Percentiles rank a stretch among this genome's conserved stretches.
Evolutionary conservation across 2,329 filamentous ascomycete species (phyloP).

Genomic region (Fusarium sp.): DNA sequence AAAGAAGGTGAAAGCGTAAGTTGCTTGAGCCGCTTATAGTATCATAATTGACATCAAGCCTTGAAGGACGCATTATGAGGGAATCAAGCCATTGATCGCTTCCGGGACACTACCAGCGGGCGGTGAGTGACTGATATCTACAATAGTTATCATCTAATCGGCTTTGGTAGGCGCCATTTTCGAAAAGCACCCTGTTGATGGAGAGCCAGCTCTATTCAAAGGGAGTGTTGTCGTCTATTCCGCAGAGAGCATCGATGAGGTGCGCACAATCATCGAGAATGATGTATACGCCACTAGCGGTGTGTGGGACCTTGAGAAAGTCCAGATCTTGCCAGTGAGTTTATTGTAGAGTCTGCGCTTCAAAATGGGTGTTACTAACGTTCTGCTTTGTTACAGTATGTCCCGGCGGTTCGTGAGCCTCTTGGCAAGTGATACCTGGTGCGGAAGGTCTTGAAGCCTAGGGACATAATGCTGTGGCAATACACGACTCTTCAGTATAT

Average conservation of each 20-base stretch:
- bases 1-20: conserved; percentile 18
- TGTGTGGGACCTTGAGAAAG: conserved; percentile 40
- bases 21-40: background rate
- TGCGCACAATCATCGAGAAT: conserved; percentile 30
- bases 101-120: conserved; percentile 25
- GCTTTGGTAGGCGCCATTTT: conserved; percentile 17
- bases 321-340: conserved; percentile 36
- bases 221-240: conserved; percentile 24
- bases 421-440: background rate
- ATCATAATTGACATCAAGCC: background rate
- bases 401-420: conserved; percentile 10
- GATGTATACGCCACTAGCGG: conserved; percentile 35
- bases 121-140: background rate
- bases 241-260: conserved; percentile 14
- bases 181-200: conserved; percentile 24
- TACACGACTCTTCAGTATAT: background rate
- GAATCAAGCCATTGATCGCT: conserved; percentile 30
- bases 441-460: background rate
- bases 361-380: background rate
- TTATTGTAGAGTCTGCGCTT: background rate
- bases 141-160: background rate
- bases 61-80: conserved; percentile 23
- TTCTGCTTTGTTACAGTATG: conserved; percentile 7
- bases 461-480: too few species aligned
- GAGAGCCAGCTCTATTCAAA: conserved; percentile 19